A percentile compares a stretch with the other conserved stretches of the same genome.
phyloP scores from a whole-genome alignment of 1,139 yeast genomes.

The Groenewaldozyma auringiensis region DNA sequence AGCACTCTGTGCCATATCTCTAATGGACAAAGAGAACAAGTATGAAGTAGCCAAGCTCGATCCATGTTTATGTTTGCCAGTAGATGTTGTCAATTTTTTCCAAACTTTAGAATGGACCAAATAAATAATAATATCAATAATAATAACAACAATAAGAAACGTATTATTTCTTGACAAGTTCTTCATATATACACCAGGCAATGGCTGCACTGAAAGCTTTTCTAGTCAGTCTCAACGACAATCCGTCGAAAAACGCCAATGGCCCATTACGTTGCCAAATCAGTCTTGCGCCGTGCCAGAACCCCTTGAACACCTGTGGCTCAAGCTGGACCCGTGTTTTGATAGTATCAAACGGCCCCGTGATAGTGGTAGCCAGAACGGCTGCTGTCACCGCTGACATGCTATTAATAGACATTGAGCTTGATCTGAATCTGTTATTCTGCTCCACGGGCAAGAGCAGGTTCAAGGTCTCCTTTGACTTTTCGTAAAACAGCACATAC shows the following conservation, averaged over 20 bases:
- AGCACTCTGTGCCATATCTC: conserved; percentile 32
- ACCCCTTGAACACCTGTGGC: conserved; percentile 39
- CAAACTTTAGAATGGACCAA: no score
- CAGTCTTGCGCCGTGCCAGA: conserved; percentile 33
- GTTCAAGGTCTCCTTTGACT: conserved; percentile 45
- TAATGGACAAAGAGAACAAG: conserved; percentile 15
- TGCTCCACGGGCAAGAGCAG: conserved; percentile 14
- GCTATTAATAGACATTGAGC: conserved; percentile 19
- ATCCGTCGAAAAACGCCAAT: conserved; percentile 67
- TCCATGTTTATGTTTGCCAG: conserved; percentile 21
- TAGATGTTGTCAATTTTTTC: conserved; percentile 12
- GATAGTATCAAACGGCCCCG: conserved; percentile 93
- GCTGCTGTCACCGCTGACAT: conserved; percentile 32
- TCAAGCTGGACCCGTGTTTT: conserved; percentile 83
- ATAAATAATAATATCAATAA: no score
- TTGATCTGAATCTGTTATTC: conserved; percentile 7
- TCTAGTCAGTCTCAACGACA: conserved; percentile 70
- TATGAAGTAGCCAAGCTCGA: conserved; percentile 19
- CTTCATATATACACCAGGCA: conserved; percentile 96
- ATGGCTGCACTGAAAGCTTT: conserved; percentile 91
- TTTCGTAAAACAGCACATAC: conserved; percentile 77
- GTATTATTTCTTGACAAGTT: conserved; percentile 33
- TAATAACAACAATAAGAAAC: no score
- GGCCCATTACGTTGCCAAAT: conserved; percentile 54
- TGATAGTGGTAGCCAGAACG: conserved; percentile 68